Evolutionary conservation across 2,329 filamentous ascomycete species (phyloP), one percentile per base, ranked within the genome.

Genomic region (Penicillium sp.): DNA sequence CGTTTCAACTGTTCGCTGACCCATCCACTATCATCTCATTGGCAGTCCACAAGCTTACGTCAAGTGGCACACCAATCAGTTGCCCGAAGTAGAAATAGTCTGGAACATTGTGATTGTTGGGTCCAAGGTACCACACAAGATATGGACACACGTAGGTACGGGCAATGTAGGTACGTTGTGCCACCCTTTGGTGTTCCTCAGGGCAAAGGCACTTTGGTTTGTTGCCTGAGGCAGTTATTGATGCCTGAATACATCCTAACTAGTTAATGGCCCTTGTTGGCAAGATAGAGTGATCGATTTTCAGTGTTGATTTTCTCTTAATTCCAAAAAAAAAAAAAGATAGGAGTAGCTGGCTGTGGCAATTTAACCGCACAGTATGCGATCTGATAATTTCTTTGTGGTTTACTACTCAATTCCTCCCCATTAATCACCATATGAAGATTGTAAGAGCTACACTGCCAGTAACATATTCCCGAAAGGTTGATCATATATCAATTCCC

Each of bases 21-120:
- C 60, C 55, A 57, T 58, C n/a, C 10, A 17, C n/a, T 17, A 27
- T n/a, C n/a, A 27, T 41, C 6, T 58, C 42, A 64, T 64, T 64
- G 60, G 62, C 41, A 57, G 49, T 42, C 55, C 47, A 33, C 15
- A 15, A 21, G 7, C 17, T 12, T 23, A 9, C 17, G 17, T 35
- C 12, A 31, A 42, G 23, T 47, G 55, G 45, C 6, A 42, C 21
- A 10, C 61, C 62, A 63, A 64, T 61, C 52, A 61, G 9, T 31
- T 13, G 19, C 15, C 43, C 10, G 1, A 25, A 47, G 43, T 36
- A 36, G 61, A 45, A 33, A 49, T 38, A 50, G 23, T 54, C 62
- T 62, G 49, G 58, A 62, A 62, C 61, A 59, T 61, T 52, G 48
- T 31, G n/a, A 53, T 51, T 48, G 45, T 36, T 21, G 13, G 41